Evolutionary conservation across 768 basidiomycete species (phyloP), one percentile per base, ranked within the genome.

Genomic region (Lentinus brumalis): DNA sequence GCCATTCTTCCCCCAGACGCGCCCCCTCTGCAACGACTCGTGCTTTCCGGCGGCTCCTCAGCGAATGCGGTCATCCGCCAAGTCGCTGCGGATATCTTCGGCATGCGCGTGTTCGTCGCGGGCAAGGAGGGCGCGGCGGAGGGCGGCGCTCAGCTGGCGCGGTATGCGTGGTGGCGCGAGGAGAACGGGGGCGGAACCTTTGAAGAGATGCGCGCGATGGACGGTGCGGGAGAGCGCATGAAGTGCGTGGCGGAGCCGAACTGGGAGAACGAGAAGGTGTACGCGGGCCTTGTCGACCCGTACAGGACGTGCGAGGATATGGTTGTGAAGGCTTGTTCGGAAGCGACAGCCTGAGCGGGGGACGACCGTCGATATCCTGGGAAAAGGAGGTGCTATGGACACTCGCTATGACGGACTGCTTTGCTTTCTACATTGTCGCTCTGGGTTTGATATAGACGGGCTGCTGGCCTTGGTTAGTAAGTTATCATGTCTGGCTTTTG

Each of bases 31-130:
- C 83, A 82, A 44, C 80, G 90, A 35, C 81, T 94, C 46, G 85
- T 94, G 46, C 78, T 91, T 39, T 89, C 88, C 5, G 93, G 93
- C 14, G 93, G 93, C 30, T 86, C 89, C 0, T 88, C 88, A 6
- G 83, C 83, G 2, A 95, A 94, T 69, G 77, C 78, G 39, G 83
- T 82, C 40, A 89, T 94, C 67, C 81, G 86, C 49, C 89, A 91
- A 66, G 73, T 92, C 42, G 85, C 86, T 18, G 89, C 92, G 39
- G 88, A 94, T 70, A 78, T 94, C n/a, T 87, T 95, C 63, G 80
- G 79, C 47, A 87, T 92, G 78, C 83, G 86, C 46, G 86, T 90
- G 12, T 92, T 86, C 70, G 81, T 88, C 35, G 86, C 86, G 11
- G 77, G 75, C 16, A 85, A 86, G 69, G 88, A 90, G 71, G 88